Evolutionary conservation across 1,139 yeast species (phyloP).

Genomic region (Yamadazyma oceani): DNA sequence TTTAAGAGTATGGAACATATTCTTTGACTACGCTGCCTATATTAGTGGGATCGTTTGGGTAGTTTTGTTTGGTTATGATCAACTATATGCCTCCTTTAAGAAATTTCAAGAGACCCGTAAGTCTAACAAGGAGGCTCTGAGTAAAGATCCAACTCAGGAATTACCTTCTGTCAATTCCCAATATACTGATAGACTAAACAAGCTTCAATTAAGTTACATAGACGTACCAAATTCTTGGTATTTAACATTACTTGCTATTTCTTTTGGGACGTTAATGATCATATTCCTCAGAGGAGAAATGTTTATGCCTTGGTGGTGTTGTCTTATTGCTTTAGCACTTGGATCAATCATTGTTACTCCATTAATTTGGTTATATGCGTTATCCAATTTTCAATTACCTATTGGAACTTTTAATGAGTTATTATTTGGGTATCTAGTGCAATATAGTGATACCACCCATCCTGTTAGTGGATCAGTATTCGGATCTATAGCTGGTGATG

Average conservation of each 20-base stretch:
- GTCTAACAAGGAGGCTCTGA: too few species aligned
- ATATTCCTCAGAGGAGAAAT: slow-evolving; percentile 38
- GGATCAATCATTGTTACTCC: slow-evolving; percentile 50
- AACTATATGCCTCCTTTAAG: slow-evolving; percentile 16
- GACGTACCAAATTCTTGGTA: slow-evolving; percentile 49
- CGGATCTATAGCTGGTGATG: slow-evolving; percentile 53
- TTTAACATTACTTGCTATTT: slow-evolving; percentile 27
- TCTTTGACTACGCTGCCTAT: slow-evolving; percentile 54
- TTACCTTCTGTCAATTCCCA: slow-evolving; percentile 12
- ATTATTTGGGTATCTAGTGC: slow-evolving; percentile 46
- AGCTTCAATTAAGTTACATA: slow-evolving; percentile 33
- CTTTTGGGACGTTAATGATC: slow-evolving; percentile 33
- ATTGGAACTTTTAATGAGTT: slow-evolving; percentile 54
- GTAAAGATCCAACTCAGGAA: too few species aligned
- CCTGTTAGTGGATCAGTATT: slow-evolving; percentile 51
- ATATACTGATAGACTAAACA: slow-evolving; percentile 41
- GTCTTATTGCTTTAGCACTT: slow-evolving; percentile 40
- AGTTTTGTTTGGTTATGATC: slow-evolving; percentile 33
- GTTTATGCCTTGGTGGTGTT: slow-evolving; percentile 53
- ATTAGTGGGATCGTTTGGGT: slow-evolving; percentile 50
- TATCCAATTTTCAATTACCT: slow-evolving; percentile 51
- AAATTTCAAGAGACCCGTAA: slow-evolving; percentile 9
- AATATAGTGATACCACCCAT: slow-evolving; percentile 30
- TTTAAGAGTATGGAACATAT: slow-evolving; percentile 51
- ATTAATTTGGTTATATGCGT: slow-evolving; percentile 50